phyloP scores from a whole-genome alignment of 148 eudicot genomes.

The Rhododendron griersonianum region DNA sequence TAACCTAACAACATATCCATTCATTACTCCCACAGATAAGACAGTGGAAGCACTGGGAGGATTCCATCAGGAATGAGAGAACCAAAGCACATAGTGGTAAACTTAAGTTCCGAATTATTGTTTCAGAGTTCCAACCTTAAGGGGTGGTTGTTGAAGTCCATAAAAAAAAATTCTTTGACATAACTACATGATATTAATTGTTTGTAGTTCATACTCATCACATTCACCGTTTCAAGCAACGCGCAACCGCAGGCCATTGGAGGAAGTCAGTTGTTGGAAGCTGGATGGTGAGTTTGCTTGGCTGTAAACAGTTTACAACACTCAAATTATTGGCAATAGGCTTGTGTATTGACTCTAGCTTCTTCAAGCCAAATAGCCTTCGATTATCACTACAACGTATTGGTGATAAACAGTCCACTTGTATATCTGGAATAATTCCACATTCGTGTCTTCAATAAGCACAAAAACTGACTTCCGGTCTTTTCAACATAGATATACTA shows the following conservation, averaged over 20 bases:
- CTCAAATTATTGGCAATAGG: background rate
- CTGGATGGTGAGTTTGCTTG: conserved; percentile 52
- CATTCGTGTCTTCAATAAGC: background rate
- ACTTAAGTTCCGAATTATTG: background rate
- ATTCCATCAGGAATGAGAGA: conserved; percentile 42
- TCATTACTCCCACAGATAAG: conserved; percentile 39
- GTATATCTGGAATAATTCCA: background rate
- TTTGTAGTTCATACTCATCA: conserved; percentile 13
- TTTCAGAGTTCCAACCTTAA: background rate
- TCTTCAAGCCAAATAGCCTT: background rate
- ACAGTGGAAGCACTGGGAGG: conserved; percentile 89
- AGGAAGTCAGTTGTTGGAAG: conserved; percentile 38
- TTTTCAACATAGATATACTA: background rate
- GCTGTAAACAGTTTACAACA: background rate
- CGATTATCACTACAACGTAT: background rate
- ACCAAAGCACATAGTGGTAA: conserved; percentile 22
- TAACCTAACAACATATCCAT: background rate
- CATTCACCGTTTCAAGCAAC: conserved; percentile 38
- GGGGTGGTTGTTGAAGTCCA: background rate
- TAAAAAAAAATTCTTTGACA: background rate
- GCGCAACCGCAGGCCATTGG: conserved; percentile 48
- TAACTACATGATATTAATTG: background rate
- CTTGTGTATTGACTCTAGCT: background rate
- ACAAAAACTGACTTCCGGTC: background rate
- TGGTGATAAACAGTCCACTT: background rate